Percentiles rank a stretch among this genome's conserved stretches.
These are phyloP conservation scores for Nepenthes alata DNA, from an alignment of 179 eudicot species.

Conservation along the genomic window DNA sequence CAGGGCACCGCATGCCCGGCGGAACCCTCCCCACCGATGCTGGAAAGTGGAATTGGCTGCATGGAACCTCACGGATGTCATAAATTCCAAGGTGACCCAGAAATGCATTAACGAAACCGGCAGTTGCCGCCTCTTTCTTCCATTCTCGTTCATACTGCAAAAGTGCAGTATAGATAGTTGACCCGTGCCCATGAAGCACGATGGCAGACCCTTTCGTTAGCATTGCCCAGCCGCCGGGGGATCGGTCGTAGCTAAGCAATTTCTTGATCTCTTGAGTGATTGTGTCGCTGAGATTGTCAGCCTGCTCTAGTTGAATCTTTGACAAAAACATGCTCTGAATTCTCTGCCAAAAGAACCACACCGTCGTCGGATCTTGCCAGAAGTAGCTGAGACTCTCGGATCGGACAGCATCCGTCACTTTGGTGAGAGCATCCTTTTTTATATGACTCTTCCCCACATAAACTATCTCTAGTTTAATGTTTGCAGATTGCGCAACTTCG, in stretches of 20 bases:
- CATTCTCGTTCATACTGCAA: conserved; percentile 23
- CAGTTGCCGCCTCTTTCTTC: conserved; percentile 16
- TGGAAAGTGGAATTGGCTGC: conserved; percentile 47
- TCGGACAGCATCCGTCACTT: conserved; percentile 14
- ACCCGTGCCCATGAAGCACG: conserved; percentile 29
- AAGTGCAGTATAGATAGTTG: conserved; percentile 17
- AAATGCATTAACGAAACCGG: conserved; percentile 25
- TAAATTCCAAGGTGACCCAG: conserved; percentile 12
- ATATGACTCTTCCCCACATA: conserved; percentile 57
- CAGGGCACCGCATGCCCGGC: conserved; percentile 44
- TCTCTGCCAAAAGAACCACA: conserved; percentile 73
- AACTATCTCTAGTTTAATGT: conserved; percentile 41
- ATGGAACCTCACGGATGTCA: conserved; percentile 21
- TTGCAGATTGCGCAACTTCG: conserved; percentile 20
- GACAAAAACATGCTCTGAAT: conserved; percentile 64
- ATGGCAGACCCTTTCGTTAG: conserved; percentile 38
- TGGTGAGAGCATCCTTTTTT: conserved; percentile 22
- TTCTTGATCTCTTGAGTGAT: conserved; percentile 49
- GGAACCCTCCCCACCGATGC: conserved; percentile 29
- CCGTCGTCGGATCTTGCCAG: conserved; percentile 36
- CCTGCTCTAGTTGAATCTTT: conserved; percentile 34
- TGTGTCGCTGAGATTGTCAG: conserved; percentile 24
- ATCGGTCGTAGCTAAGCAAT: conserved; percentile 48
- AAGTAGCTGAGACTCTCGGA: conserved; percentile 36
- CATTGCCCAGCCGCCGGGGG: conserved; percentile 49